Evolutionary conservation across 495 filamentous ascomycete species (phyloP).

Genomic region (Penicillium lividum): DNA sequence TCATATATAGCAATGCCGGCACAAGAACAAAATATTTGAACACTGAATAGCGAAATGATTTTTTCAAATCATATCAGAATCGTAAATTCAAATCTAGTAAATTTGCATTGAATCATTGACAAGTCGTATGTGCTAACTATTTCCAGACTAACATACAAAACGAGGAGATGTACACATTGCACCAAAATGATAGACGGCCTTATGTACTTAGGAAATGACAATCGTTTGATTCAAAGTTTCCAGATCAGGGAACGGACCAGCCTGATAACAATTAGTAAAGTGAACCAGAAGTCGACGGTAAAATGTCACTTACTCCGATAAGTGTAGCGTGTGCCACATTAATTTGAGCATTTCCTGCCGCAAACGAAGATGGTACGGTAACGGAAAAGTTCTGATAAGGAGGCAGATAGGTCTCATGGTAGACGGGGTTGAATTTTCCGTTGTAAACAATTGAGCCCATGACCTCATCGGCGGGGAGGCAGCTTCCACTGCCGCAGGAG

Average conservation of each 20-base stretch:
- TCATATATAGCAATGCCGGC: too few relatives aligned
- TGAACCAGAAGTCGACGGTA: not conserved
- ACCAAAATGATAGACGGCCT: not conserved
- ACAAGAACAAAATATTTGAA: too few relatives aligned
- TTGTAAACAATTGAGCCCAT: slow-evolving; percentile 36
- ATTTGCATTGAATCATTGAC: not conserved
- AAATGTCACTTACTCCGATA: slow-evolving; percentile 36
- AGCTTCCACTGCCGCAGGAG: slow-evolving; percentile 23
- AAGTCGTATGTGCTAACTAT: not conserved
- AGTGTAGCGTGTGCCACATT: slow-evolving; percentile 37
- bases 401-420: slow-evolving; percentile 25
- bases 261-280: slow-evolving; percentile 8
- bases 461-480: slow-evolving; percentile 20
- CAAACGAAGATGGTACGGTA: slow-evolving; percentile 21
- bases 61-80: too few relatives aligned
- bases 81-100: not conserved
- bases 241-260: slow-evolving; percentile 10
- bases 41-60: too few relatives aligned
- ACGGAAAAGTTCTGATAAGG: slow-evolving; percentile 46
- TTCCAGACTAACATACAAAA: not conserved
- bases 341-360: slow-evolving; percentile 27
- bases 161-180: slow-evolving; percentile 2
- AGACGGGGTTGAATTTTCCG: slow-evolving; percentile 33
- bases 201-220: slow-evolving; percentile 10
- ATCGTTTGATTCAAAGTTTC: slow-evolving; percentile 15